Conservation (phyloP, 768 basidiomycete genomes). For the Trametes sanguinea region DNA sequence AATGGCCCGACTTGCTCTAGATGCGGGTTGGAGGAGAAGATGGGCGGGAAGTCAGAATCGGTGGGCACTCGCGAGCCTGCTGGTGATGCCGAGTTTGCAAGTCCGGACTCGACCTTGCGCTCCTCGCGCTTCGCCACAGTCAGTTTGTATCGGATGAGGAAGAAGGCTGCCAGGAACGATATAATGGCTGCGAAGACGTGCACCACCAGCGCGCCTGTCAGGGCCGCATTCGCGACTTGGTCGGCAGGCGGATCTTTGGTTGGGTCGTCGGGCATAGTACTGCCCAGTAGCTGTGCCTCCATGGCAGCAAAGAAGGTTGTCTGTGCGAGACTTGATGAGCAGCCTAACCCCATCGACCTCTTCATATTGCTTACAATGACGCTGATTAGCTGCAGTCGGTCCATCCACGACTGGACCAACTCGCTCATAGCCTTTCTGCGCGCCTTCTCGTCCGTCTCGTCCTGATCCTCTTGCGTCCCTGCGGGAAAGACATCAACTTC, state of each 20-base stretch:
- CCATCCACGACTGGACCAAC: slow-evolving; percentile 63
- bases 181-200: slow-evolving; percentile 53
- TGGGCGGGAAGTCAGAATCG: not conserved
- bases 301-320: slow-evolving; percentile 65
- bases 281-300: slow-evolving; percentile 53
- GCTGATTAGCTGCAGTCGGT: slow-evolving; percentile 59
- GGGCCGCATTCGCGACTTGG: slow-evolving; percentile 42
- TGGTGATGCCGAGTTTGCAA: slow-evolving; percentile 1
- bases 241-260: not conserved
- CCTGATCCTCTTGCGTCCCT: slow-evolving; percentile 53
- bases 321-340: slow-evolving; percentile 32
- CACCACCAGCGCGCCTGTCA: slow-evolving; percentile 55
- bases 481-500: not conserved
- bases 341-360: not conserved
- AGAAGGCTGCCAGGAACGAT: slow-evolving; percentile 58
- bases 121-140: slow-evolving; percentile 54
- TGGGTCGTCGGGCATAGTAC: slow-evolving; percentile 38
- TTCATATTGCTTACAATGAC: slow-evolving; percentile 45
- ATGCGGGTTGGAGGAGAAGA: slow-evolving; percentile 49
- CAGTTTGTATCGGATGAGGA: slow-evolving; percentile 56
- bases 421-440: slow-evolving; percentile 48
- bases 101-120: slow-evolving; percentile 38
- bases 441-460: slow-evolving; percentile 48
- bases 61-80: not conserved
- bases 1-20: slow-evolving; percentile 55